Percentiles rank a stretch among this genome's conserved stretches.
Evolutionary conservation across 805 yeast genomes (phyloP).

Genomic region (Torulaspora maleeae): DNA sequence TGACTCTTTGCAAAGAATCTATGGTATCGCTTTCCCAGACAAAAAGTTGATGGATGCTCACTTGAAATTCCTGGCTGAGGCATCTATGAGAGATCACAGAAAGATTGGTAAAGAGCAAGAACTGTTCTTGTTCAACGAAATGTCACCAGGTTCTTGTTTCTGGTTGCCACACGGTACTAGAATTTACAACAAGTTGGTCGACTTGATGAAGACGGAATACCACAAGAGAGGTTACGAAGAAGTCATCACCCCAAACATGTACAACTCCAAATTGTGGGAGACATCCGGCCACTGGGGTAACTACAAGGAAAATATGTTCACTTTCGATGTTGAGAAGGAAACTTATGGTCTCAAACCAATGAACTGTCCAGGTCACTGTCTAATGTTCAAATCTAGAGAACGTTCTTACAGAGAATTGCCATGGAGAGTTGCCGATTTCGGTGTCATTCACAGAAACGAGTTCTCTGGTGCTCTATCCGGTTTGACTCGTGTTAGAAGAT

Average conservation of each 20-base stretch:
- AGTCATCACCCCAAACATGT: slow-evolving; percentile 99
- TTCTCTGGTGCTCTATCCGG: slow-evolving; percentile 92
- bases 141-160: slow-evolving; percentile 97
- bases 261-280: slow-evolving; percentile 95
- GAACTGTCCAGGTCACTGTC: slow-evolving; percentile 91
- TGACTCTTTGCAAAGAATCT: slow-evolving; percentile 94
- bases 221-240: slow-evolving; percentile 94
- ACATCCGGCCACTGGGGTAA: slow-evolving; percentile 98
- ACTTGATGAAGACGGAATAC: slow-evolving; percentile 77
- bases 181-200: slow-evolving; percentile 84
- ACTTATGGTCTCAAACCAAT: slow-evolving; percentile 90
- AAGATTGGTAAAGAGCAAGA: slow-evolving; percentile 96
- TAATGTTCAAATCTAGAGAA: slow-evolving; percentile 86
- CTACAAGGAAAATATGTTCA: slow-evolving; percentile 95
- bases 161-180: slow-evolving; percentile 99
- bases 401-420: slow-evolving; percentile 96
- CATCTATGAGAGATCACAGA: slow-evolving; percentile 93
- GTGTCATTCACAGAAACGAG: slow-evolving; percentile 96
- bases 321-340: slow-evolving; percentile 96
- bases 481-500: slow-evolving; percentile 94
- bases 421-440: slow-evolving; percentile 98
- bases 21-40: slow-evolving; percentile 98
- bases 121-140: slow-evolving; percentile 87
- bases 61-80: slow-evolving; percentile 90
- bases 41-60: slow-evolving; percentile 94